These are phyloP conservation scores for Penicillium sp. DNA, from an alignment of 2,329 filamentous ascomycete genomes.

Conservation along the genomic window DNA sequence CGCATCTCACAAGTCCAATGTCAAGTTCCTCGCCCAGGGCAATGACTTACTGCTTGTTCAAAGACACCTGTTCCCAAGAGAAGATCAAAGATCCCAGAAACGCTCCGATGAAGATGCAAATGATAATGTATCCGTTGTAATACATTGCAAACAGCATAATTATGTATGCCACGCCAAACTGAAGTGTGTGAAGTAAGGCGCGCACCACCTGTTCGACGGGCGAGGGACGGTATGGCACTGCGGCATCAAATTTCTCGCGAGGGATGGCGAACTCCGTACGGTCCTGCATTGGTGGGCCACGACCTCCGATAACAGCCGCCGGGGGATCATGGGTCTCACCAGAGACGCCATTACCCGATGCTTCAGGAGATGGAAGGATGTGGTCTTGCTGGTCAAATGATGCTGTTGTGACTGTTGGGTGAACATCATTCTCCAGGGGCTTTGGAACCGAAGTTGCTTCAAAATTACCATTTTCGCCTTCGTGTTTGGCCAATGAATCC, in stretches of 20 bases:
- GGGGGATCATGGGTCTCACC: neutral
- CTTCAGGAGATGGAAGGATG: neutral
- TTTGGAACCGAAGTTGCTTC: neutral
- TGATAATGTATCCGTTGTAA: constrained; percentile 75
- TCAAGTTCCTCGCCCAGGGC: neutral
- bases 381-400: neutral
- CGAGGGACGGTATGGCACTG: constrained; percentile 57
- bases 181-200: constrained; percentile 69
- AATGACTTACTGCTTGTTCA: constrained; percentile 16
- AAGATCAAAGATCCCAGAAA: constrained; percentile 75
- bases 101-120: constrained; percentile 78
- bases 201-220: constrained; percentile 68
- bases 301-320: neutral
- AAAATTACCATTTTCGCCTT: too few relatives aligned
- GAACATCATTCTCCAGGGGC: neutral
- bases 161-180: constrained; percentile 78
- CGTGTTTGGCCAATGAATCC: neutral
- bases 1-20: neutral
- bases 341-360: neutral
- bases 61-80: constrained; percentile 62
- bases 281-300: neutral
- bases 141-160: constrained; percentile 73
- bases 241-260: constrained; percentile 44
- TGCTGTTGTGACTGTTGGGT: neutral
- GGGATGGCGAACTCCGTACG: constrained; percentile 62